Percentiles rank a stretch among this genome's conserved stretches.
Conservation (phyloP, 2,329 filamentous ascomycete species). For the Penicillium hordei region DNA sequence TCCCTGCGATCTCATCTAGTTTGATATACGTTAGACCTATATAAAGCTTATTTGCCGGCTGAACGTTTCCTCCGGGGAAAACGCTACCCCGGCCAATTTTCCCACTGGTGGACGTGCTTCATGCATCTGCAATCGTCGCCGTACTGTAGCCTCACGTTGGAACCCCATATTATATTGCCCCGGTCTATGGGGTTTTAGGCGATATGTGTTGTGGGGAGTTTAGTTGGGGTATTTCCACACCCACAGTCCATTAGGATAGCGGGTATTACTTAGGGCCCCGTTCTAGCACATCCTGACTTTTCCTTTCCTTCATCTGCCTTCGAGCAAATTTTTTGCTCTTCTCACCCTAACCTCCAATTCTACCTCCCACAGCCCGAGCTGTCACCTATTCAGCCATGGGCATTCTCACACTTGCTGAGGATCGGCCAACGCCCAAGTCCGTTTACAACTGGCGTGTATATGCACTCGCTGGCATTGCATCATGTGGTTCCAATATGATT, state of each 20-base stretch:
- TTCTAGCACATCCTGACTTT: conserved; percentile 13
- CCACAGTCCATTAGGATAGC: conserved; percentile 15
- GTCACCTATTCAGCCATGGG: conserved; percentile 27
- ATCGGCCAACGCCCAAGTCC: conserved; percentile 54
- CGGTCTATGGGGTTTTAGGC: conserved; percentile 27
- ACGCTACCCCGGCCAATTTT: conserved; percentile 32
- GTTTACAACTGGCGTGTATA: conserved; percentile 64
- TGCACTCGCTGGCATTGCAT: conserved; percentile 53
- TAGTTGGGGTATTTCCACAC: conserved; percentile 23
- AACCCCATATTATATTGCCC: conserved; percentile 33
- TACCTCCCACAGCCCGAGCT: conserved; percentile 4
- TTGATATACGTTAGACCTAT: conserved; percentile 16
- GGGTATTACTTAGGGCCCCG: conserved; percentile 22
- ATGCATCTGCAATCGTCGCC: conserved; percentile 17
- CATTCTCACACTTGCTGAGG: conserved; percentile 41
- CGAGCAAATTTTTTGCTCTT: background rate
- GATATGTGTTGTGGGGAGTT: conserved; percentile 30
- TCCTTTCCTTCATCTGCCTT: conserved; percentile 9
- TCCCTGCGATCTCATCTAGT: background rate
- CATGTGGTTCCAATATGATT: conserved; percentile 59
- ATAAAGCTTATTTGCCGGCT: conserved; percentile 23
- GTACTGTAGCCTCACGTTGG: conserved; percentile 20
- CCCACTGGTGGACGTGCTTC: conserved; percentile 17
- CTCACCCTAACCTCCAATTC: background rate
- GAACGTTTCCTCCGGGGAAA: conserved; percentile 35